phyloP scores from a whole-genome alignment of 2,329 filamentous ascomycete genomes.

The Trichoderma afroharzianum region DNA sequence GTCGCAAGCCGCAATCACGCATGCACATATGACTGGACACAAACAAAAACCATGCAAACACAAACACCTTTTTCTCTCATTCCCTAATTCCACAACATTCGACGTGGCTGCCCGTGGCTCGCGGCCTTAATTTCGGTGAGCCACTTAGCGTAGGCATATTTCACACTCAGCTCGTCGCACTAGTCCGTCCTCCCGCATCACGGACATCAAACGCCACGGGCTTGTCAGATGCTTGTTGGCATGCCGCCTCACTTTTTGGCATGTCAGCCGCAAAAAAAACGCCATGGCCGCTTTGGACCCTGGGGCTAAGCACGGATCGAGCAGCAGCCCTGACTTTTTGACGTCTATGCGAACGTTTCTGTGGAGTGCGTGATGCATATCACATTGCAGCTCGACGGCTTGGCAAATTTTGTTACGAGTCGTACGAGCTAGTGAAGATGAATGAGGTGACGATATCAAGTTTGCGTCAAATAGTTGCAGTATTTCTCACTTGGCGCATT shows the following conservation, averaged over 20 bases:
- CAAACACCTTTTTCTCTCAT: neutral
- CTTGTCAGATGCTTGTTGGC: constrained; percentile 4
- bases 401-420: neutral
- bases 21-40: neutral
- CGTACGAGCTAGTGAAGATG: neutral
- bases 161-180: neutral
- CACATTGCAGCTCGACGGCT: neutral
- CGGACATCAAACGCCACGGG: neutral
- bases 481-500: too few species aligned
- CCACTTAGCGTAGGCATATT: constrained; percentile 8
- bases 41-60: neutral
- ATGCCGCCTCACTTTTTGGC: neutral
- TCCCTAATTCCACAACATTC: neutral
- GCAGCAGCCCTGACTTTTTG: neutral
- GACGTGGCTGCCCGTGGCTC: neutral
- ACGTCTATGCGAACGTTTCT: neutral
- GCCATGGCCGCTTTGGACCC: neutral
- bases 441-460: neutral
- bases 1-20: neutral
- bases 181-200: neutral
- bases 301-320: neutral
- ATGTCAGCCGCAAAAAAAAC: neutral
- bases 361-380: too few species aligned
- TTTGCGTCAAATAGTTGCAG: neutral
- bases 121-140: neutral